A percentile compares a stretch with the other conserved stretches of the same genome.
phyloP scores from a whole-genome alignment of 768 basidiomycete species.

The Lentinula lateritia region DNA sequence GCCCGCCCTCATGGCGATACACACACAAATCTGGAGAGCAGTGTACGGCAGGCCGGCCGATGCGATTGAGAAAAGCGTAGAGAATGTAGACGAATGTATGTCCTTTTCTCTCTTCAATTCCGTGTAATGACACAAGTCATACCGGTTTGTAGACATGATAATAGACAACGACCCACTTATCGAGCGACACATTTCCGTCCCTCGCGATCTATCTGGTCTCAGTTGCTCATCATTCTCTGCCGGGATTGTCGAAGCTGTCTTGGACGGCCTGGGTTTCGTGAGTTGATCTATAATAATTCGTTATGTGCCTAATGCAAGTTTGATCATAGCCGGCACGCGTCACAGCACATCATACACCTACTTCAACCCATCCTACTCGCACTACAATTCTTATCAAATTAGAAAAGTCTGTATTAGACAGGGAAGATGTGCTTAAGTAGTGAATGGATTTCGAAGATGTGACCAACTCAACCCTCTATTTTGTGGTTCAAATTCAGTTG shows the following conservation, averaged over 20 bases:
- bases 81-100: constrained; percentile 93
- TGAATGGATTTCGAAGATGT: no score
- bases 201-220: constrained; percentile 88
- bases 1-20: constrained; percentile 88
- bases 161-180: constrained; percentile 93
- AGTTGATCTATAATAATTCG: constrained; percentile 24
- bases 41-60: constrained; percentile 94
- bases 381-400: constrained; percentile 98
- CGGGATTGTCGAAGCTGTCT: constrained; percentile 93
- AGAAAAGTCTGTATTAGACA: constrained; percentile 86
- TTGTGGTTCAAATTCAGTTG: no score
- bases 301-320: constrained; percentile 1
- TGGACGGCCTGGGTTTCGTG: constrained; percentile 92
- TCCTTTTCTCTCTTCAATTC: constrained; percentile 5
- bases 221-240: constrained; percentile 98
- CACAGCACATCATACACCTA: constrained; percentile 92
- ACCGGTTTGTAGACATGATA: constrained; percentile 77
- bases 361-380: constrained; percentile 69
- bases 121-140: constrained; percentile 7
- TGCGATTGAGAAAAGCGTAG: constrained; percentile 92
- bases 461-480: no score
- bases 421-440: constrained; percentile 62
- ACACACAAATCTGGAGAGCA: constrained; percentile 92
- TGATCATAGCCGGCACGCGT: constrained; percentile 82
- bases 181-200: constrained; percentile 89